A percentile compares a stretch with the other conserved stretches of the same genome.
Evolutionary conservation across 2,329 filamentous ascomycete genomes (phyloP).

Genomic region (Acrodontium crateriforme): DNA sequence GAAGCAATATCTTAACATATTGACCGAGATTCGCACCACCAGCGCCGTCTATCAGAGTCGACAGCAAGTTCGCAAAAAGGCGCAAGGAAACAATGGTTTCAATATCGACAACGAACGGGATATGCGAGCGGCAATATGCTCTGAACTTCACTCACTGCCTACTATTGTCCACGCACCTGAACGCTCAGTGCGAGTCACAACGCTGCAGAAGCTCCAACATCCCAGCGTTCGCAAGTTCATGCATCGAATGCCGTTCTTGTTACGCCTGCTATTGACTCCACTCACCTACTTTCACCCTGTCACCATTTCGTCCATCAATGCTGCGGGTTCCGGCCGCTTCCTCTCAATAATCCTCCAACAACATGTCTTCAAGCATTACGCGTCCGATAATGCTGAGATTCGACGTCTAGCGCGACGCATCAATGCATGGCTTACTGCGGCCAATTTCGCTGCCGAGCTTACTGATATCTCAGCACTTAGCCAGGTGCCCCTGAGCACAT

Average conservation of each 20-base stretch:
- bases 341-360: conserved; percentile 33
- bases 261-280: conserved; percentile 34
- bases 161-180: conserved; percentile 38
- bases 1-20: conserved; percentile 28
- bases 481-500: conserved; percentile 35
- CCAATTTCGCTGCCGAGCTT: conserved; percentile 39
- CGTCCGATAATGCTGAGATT: conserved; percentile 30
- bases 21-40: conserved; percentile 27
- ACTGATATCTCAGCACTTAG: conserved; percentile 31
- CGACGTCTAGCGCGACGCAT: conserved; percentile 33
- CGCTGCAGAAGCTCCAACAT: conserved; percentile 30
- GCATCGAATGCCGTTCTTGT: conserved; percentile 37
- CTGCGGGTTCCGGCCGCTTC: conserved; percentile 38
- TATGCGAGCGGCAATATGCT: conserved; percentile 37
- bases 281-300: conserved; percentile 41
- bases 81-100: conserved; percentile 20
- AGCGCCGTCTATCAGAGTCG: conserved; percentile 26
- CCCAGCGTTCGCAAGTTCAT: conserved; percentile 30
- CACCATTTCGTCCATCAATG: conserved; percentile 35
- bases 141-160: conserved; percentile 33
- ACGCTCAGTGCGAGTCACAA: conserved; percentile 36
- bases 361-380: conserved; percentile 38
- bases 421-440: conserved; percentile 36
- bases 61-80: conserved; percentile 16
- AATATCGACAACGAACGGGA: conserved; percentile 28